Evolutionary conservation across 2,329 filamentous ascomycete genomes (phyloP).

Genomic region (Ramularia endophylla): DNA sequence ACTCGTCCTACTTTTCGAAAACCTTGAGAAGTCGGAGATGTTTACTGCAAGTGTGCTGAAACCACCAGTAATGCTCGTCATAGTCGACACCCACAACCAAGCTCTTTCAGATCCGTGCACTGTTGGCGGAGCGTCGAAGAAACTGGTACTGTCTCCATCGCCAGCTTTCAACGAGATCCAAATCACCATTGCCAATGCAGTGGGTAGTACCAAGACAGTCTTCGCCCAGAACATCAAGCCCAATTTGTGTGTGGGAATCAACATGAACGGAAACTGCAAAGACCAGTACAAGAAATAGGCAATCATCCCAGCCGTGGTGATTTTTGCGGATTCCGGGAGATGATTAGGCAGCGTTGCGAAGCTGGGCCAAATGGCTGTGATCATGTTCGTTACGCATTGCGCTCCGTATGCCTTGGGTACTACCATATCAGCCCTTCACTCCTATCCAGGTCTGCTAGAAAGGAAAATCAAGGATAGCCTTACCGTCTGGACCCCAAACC

Average conservation of each 20-base stretch:
- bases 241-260: slow-evolving; percentile 24
- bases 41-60: slow-evolving; percentile 46
- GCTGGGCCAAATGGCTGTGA: slow-evolving; percentile 33
- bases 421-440: too few species aligned
- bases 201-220: slow-evolving; percentile 28
- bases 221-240: slow-evolving; percentile 31
- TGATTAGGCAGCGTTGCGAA: slow-evolving; percentile 32
- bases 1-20: too few species aligned
- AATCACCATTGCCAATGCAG: slow-evolving; percentile 24
- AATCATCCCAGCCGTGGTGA: slow-evolving; percentile 39
- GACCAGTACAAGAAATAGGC: slow-evolving; percentile 37
- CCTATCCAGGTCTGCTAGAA: too few species aligned
- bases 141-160: slow-evolving; percentile 5
- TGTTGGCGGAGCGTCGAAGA: slow-evolving; percentile 16
- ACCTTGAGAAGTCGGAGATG: too few species aligned
- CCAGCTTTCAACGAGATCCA: slow-evolving; percentile 21
- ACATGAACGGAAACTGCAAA: slow-evolving; percentile 39
- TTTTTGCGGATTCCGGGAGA: slow-evolving; percentile 36
- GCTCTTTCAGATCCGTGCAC: slow-evolving; percentile 23
- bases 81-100: slow-evolving; percentile 35
- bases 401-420: slow-evolving; percentile 16
- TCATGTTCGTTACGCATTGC: slow-evolving; percentile 11
- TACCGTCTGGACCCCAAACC: slow-evolving; percentile 19
- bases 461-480: too few species aligned
- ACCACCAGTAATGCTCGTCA: slow-evolving; percentile 45